A percentile compares a stretch with the other conserved stretches of the same genome.
Evolutionary conservation across 225 moss, liverwort and hornwort species (phyloP).

Genomic region (Pleurozium schreberi): DNA sequence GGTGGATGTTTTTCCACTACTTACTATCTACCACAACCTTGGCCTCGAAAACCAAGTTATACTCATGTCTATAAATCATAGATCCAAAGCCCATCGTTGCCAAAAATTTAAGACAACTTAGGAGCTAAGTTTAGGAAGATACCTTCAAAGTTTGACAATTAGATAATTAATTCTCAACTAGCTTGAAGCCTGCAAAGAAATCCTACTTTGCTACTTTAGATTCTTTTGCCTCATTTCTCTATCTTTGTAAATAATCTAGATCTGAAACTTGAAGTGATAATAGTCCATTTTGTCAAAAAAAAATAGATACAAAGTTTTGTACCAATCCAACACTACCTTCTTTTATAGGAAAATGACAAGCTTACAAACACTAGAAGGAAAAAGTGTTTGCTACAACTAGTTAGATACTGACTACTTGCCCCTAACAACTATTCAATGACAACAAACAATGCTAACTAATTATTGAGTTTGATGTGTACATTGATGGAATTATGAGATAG

Average conservation of each 20-base stretch:
- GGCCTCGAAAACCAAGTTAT: not conserved
- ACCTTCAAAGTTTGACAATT: not conserved
- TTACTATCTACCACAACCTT: not conserved
- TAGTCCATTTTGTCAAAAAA: not conserved
- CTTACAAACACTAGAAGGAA: not conserved
- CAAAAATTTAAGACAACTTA: not conserved
- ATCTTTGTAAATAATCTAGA: not conserved
- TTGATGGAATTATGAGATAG: not conserved
- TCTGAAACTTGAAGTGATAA: not conserved
- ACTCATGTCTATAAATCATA: too few species aligned
- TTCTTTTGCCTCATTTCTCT: not conserved
- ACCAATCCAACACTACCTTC: not conserved
- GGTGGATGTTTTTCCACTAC: not conserved
- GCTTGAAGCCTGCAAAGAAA: not conserved
- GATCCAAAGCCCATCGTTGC: not conserved
- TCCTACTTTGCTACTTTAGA: not conserved
- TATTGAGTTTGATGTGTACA: not conserved
- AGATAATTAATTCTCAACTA: not conserved
- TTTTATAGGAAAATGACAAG: too few species aligned
- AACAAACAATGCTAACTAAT: not conserved
- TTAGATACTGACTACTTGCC: not conserved
- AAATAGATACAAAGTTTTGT: not conserved
- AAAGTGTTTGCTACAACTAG: accelerated
- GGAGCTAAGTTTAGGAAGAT: not conserved
- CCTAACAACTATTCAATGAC: not conserved